Conservation (phyloP, 2,329 filamentous ascomycete genomes). For the Annulohypoxylon truncatum region DNA sequence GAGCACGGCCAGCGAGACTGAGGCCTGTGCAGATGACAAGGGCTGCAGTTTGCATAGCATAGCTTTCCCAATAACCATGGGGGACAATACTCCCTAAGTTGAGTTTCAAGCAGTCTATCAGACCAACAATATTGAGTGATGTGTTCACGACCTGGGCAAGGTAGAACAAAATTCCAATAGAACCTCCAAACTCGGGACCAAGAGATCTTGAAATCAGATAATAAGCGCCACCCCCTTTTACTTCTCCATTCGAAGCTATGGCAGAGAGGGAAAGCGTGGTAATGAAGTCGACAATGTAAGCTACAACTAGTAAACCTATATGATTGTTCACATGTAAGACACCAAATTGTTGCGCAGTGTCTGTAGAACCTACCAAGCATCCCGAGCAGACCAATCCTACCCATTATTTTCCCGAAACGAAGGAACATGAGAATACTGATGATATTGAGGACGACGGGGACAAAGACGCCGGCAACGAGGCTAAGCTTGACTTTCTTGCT, state of each 20-base stretch:
- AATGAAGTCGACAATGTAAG: slow-evolving; percentile 85
- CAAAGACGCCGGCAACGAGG: slow-evolving; percentile 82
- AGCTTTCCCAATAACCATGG: slow-evolving; percentile 80
- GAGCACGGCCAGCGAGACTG: slow-evolving; percentile 81
- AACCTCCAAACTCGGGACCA: slow-evolving; percentile 89
- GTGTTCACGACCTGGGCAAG: slow-evolving; percentile 91
- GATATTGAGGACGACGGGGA: slow-evolving; percentile 90
- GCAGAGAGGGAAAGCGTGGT: slow-evolving; percentile 88
- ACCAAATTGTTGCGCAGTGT: background rate
- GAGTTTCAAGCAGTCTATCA: slow-evolving; percentile 83
- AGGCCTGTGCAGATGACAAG: slow-evolving; percentile 78
- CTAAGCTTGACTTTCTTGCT: slow-evolving; percentile 72
- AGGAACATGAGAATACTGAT: slow-evolving; percentile 93
- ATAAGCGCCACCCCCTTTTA: slow-evolving; percentile 87
- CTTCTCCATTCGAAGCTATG: slow-evolving; percentile 89
- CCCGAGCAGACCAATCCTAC: slow-evolving; percentile 81
- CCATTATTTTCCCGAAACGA: slow-evolving; percentile 85
- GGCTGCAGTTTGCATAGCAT: slow-evolving; percentile 78
- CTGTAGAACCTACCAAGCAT: slow-evolving; percentile 73
- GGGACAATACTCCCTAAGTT: slow-evolving; percentile 77
- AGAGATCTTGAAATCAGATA: slow-evolving; percentile 88
- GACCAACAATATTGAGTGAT: slow-evolving; percentile 86
- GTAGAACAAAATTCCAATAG: slow-evolving; percentile 89
- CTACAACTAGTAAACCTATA: slow-evolving; percentile 75
- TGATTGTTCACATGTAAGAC: slow-evolving; percentile 27